Evolutionary conservation across 257 asterid genomes (phyloP).

Genomic region (Solanum infundibuliforme): DNA sequence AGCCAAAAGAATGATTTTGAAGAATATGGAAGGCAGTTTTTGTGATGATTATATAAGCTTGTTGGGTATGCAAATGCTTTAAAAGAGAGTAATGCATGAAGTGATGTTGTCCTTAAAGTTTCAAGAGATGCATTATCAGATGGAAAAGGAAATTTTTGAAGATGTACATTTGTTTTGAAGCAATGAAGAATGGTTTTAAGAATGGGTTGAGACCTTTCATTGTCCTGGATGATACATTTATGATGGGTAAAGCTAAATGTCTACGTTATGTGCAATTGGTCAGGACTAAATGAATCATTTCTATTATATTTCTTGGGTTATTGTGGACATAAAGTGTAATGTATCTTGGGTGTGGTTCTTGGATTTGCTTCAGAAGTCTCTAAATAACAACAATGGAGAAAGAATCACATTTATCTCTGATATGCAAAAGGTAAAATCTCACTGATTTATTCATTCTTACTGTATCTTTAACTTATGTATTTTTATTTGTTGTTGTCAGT

Average conservation of each 20-base stretch:
- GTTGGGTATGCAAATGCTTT: too few species aligned
- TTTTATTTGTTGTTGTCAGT: too few species aligned
- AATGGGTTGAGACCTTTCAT: background rate
- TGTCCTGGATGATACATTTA: background rate
- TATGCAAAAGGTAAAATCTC: background rate
- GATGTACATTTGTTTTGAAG: background rate
- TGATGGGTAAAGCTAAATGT: background rate
- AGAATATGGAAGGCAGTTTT: background rate
- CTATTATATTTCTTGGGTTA: background rate
- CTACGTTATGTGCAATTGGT: background rate
- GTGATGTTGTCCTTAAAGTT: background rate
- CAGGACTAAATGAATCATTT: background rate
- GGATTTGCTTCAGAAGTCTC: background rate
- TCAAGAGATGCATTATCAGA: background rate
- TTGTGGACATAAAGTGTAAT: background rate
- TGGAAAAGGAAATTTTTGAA: background rate
- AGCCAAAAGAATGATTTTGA: background rate
- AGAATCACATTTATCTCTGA: background rate
- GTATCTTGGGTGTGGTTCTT: background rate
- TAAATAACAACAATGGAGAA: background rate
- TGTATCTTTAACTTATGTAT: too few species aligned
- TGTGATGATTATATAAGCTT: background rate
- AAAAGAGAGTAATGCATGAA: background rate
- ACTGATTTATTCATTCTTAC: too few species aligned
- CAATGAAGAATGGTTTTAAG: background rate